Base-by-base conservation (phyloP, 2,329 filamentous ascomycete genomes). In the Periconia sp. region DNA sequence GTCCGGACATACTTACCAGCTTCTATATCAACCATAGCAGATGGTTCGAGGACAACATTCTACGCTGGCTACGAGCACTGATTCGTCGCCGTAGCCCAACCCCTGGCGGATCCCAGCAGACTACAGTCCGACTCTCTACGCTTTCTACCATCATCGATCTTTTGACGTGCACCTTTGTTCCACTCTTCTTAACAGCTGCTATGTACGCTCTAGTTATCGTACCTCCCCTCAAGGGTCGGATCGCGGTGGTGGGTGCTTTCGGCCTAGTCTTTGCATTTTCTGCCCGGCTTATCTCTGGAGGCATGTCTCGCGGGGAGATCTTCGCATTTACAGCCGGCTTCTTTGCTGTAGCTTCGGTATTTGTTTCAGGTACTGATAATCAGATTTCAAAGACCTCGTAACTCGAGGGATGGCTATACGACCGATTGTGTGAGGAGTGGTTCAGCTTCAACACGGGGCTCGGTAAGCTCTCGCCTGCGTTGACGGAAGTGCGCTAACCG, bases 201-300 rank as follows among this genome's bases (percentile, higher is more conserved):
- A 40, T 45, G 42, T 45, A 40, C 21, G 36, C 32, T 11, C 24
- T 45, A 17, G 36, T 18, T 21, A 15, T 9, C 18, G 23, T 25
- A 12, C 23, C 8, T 33, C 30, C 30, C 9, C 30, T 33, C 10
- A 8, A 9, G 30, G 11, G 5, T 25, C 33, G 33, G 4, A 26
- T 36, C 10, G 33, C 9, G 7, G 15, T 18, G 11, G 21, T 36
- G 11, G 33, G 33, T 18, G 33, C 6, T 12, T 36, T 36, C 18
- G 33, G 33, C 8, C 12, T 16, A 5, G 12, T 36, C 21, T 36
- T 36, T 15, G 19, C 33, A 5, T 21, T 36, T 5, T 23, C 33
- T 7, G 33, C 25, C 11, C 23, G 25, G 22, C 5, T 36, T 5
- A 36, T 36, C 18, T 9, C 9, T 7, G 33, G 33, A 5, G 15